These are phyloP conservation scores for Colletotrichum caudatum DNA, from an alignment of 2,329 filamentous ascomycete species.

Conservation along the genomic window DNA sequence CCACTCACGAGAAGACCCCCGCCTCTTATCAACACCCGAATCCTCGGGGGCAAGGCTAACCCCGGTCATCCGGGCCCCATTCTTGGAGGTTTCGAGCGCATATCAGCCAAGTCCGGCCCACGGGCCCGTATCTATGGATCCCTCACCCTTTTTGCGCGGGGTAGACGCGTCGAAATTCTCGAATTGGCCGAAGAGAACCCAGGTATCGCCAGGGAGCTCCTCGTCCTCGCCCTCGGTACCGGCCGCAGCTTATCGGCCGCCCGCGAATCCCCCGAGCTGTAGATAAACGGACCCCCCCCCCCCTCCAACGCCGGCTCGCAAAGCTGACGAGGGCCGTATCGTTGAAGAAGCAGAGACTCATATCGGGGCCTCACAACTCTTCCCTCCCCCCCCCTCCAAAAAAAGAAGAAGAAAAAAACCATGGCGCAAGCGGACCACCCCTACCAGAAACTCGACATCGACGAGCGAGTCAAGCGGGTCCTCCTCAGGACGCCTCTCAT, in stretches of 20 bases:
- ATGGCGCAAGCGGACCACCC: conserved; percentile 27
- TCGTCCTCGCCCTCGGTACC: background rate
- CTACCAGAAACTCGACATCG: conserved; percentile 41
- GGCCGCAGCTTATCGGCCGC: background rate
- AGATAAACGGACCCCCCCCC: background rate
- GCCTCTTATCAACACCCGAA: conserved; percentile 14
- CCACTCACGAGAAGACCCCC: no score
- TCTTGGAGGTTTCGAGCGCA: background rate
- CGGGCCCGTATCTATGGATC: conserved; percentile 17
- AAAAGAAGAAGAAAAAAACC: background rate
- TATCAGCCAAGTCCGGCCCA: background rate
- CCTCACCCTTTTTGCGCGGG: conserved; percentile 22
- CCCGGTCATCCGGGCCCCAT: conserved; percentile 12
- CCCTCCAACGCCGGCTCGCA: background rate
- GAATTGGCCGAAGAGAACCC: conserved; percentile 20
- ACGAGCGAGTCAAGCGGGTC: conserved; percentile 48
- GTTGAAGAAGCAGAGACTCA: fast-evolving
- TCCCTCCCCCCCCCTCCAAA: background rate
- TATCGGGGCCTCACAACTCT: no score
- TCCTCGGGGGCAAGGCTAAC: background rate
- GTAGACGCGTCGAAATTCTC: background rate
- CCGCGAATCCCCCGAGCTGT: background rate
- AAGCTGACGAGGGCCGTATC: background rate
- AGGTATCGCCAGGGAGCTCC: background rate
- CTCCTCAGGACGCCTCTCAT: conserved; percentile 48